phyloP scores from a whole-genome alignment of 2,329 filamentous ascomycete species.

The Diaporthe helianthi region DNA sequence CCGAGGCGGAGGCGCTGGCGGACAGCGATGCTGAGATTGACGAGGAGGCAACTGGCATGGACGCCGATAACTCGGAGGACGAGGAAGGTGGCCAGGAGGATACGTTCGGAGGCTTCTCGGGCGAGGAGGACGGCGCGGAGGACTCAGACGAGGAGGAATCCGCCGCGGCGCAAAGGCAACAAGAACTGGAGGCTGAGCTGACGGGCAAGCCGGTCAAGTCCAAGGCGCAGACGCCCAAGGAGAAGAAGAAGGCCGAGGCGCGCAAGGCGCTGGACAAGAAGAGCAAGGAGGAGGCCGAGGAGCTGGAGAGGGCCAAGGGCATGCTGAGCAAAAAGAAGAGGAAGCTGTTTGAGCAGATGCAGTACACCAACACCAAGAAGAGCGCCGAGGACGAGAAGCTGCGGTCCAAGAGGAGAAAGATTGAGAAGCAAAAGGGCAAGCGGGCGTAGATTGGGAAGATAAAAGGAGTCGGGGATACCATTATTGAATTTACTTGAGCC shows the following conservation, averaged over 20 bases:
- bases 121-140: slow-evolving; percentile 52
- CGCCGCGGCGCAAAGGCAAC: slow-evolving; percentile 76
- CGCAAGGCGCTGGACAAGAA: slow-evolving; percentile 74
- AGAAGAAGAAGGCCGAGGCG: slow-evolving; percentile 72
- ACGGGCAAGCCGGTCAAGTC: slow-evolving; percentile 69
- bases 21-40: slow-evolving; percentile 57
- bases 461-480: slow-evolving; percentile 35
- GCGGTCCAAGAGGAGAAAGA: slow-evolving; percentile 85
- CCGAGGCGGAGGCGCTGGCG: slow-evolving; percentile 80
- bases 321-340: slow-evolving; percentile 99
- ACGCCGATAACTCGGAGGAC: slow-evolving; percentile 54
- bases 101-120: slow-evolving; percentile 59
- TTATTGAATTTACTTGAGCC: slow-evolving; percentile 34
- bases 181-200: slow-evolving; percentile 91
- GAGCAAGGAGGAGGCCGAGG: slow-evolving; percentile 79
- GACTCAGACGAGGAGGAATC: slow-evolving; percentile 60
- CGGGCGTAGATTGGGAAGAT: slow-evolving; percentile 42
- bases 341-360: slow-evolving; percentile 97
- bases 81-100: slow-evolving; percentile 55
- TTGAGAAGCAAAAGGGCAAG: slow-evolving; percentile 71
- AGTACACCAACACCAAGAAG: slow-evolving; percentile 92
- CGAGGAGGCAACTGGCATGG: slow-evolving; percentile 56
- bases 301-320: slow-evolving; percentile 91
- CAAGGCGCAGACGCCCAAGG: slow-evolving; percentile 59
- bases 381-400: slow-evolving; percentile 88